Evolutionary conservation across 148 eudicot genomes (phyloP).

Genomic region (Camellia sinensis): DNA sequence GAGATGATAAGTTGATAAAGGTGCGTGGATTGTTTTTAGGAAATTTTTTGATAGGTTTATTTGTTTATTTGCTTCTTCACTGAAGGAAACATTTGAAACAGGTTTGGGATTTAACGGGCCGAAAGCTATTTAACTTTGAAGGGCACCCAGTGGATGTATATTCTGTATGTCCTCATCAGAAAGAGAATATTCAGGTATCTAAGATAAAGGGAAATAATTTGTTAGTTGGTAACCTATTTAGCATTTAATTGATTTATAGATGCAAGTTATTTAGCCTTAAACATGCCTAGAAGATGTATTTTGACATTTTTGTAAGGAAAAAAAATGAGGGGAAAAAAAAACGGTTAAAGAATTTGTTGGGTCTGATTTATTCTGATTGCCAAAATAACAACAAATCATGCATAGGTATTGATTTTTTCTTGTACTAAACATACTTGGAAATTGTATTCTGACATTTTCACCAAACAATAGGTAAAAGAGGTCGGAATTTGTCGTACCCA

Average conservation of each 20-base stretch:
- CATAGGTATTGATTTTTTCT: too few relatives aligned
- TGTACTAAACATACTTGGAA: too few relatives aligned
- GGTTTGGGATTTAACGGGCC: slow-evolving; percentile 94
- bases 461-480: too few relatives aligned
- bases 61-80: neutral
- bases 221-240: neutral
- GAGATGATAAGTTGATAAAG: slow-evolving; percentile 89
- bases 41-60: neutral
- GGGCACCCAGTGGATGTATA: slow-evolving; percentile 94
- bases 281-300: too few relatives aligned
- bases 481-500: too few relatives aligned
- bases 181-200: slow-evolving; percentile 78
- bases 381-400: neutral
- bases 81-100: slow-evolving; percentile 30
- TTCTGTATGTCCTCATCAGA: slow-evolving; percentile 90
- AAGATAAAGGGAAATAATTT: neutral
- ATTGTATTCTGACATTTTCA: too few relatives aligned
- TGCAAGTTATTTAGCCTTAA: too few relatives aligned
- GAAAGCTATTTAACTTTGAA: slow-evolving; percentile 69
- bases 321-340: too few relatives aligned
- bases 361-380: neutral
- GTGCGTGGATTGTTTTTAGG: slow-evolving; percentile 27
- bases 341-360: too few relatives aligned
- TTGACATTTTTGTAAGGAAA: too few relatives aligned
- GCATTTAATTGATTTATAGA: neutral